phyloP scores from a whole-genome alignment of 2,329 filamentous ascomycete genomes.

The Aspergillus latus region DNA sequence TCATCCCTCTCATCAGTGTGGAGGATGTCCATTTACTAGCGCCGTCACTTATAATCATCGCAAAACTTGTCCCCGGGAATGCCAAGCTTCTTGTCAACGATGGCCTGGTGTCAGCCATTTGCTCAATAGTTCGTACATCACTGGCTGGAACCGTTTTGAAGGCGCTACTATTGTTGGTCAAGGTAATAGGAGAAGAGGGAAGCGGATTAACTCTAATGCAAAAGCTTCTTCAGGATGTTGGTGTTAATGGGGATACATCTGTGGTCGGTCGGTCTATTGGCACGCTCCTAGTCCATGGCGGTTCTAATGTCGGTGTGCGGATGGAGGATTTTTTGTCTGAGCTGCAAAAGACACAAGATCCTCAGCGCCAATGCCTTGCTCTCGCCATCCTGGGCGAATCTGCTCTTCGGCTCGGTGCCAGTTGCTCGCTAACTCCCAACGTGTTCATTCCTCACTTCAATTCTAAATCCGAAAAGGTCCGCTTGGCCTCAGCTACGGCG shows the following conservation, averaged over 20 bases:
- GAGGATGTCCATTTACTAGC: slow-evolving; percentile 84
- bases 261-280: slow-evolving; percentile 93
- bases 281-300: slow-evolving; percentile 81
- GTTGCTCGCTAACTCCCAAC: slow-evolving; percentile 70
- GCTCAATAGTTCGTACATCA: slow-evolving; percentile 70
- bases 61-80: slow-evolving; percentile 70
- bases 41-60: slow-evolving; percentile 78
- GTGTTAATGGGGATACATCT: slow-evolving; percentile 79
- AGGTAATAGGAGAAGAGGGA: slow-evolving; percentile 73
- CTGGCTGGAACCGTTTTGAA: slow-evolving; percentile 78
- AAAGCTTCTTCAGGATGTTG: slow-evolving; percentile 74
- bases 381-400: slow-evolving; percentile 92
- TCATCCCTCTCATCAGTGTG: slow-evolving; percentile 75
- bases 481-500: slow-evolving; percentile 85
- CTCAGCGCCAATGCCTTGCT: slow-evolving; percentile 77
- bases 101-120: slow-evolving; percentile 68
- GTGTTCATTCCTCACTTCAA: slow-evolving; percentile 80
- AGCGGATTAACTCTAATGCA: slow-evolving; percentile 75
- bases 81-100: slow-evolving; percentile 66
- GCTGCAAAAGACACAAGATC: slow-evolving; percentile 67
- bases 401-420: slow-evolving; percentile 72
- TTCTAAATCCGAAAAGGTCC: slow-evolving; percentile 75
- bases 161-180: slow-evolving; percentile 78
- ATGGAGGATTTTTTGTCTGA: slow-evolving; percentile 81
- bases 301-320: slow-evolving; percentile 71